Base-by-base conservation (phyloP, 176 grass and related monocot genomes). In the Hyparrhenia diplandra region DNA sequence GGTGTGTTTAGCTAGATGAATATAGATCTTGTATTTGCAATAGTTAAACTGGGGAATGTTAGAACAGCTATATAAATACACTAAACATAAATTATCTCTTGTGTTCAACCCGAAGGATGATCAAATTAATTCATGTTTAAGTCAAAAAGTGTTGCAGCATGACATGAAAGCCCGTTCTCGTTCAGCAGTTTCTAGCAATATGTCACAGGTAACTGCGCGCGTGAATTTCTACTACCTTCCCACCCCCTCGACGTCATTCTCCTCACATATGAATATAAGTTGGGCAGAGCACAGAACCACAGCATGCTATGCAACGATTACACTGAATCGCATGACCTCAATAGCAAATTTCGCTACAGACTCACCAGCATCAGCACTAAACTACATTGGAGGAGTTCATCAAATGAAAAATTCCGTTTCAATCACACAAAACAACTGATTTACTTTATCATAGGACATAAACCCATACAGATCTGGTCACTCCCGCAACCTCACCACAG, bases 391-490 rank as follows among this genome's bases (percentile, higher is more conserved):
- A 59, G 20, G 73, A 74, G 39, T 5, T 74, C 8, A 21, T 67
- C 30, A 47, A 11, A 7, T 17, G 28, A 59, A 60, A 20, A 27
- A 13, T 18, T 77, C 41, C n/a, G 13, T 49, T 18, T 37, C 39
- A 16, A 58, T 59, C 11, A 72, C 30, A 32, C 13, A 18, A 40
- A 52, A 34, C 24, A 23, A 43, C 14, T 42, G 31, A 57, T 16
- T 39, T n/a, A 21, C 27, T 39, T 40, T 32, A 69, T 6, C 14
- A 27, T 21, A 39, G 24, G 8, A 30, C 20, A 80, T 63, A 43
- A 12, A 10, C 60, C 37, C 47, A 29, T 41, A 40, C 10, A 74
- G 83, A 82, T 90, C 79, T 78, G 60, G 13, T 28, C 3, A 60
- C 60, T 72, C n/a, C 16, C 17, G 64, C 17, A 85, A 77, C 55